These are phyloP conservation scores for Vigna trinervia DNA, from an alignment of 306 rosid genomes.

Conservation along the genomic window DNA sequence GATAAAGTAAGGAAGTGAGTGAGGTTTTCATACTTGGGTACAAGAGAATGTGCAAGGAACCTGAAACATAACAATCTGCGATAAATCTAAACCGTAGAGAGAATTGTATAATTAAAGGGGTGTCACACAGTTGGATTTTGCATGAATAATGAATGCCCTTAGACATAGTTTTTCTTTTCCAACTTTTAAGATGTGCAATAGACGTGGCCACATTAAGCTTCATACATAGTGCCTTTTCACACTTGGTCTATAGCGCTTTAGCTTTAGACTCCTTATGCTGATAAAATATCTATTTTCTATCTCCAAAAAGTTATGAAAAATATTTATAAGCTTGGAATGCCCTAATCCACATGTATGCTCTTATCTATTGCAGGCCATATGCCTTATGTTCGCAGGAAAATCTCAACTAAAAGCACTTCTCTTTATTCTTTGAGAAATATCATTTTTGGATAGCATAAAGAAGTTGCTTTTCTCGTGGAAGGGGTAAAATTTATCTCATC, in stretches of 20 bases:
- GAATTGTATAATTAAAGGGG: slow-evolving; percentile 22
- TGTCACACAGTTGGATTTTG: slow-evolving; percentile 44
- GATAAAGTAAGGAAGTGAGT: slow-evolving; percentile 51
- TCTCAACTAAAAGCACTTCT: neutral
- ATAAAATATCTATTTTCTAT: slow-evolving; percentile 41
- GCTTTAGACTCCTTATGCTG: slow-evolving; percentile 1
- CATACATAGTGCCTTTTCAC: slow-evolving; percentile 52
- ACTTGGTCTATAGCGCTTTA: slow-evolving; percentile 25
- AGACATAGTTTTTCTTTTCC: slow-evolving; percentile 13
- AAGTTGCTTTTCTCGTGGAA: neutral
- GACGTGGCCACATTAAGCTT: slow-evolving; percentile 62
- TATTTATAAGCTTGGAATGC: slow-evolving; percentile 20
- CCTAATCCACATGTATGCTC: slow-evolving; percentile 28
- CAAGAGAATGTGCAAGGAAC: slow-evolving; percentile 46
- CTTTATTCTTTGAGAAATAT: slow-evolving; percentile 17
- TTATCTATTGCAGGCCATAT: slow-evolving; percentile 12
- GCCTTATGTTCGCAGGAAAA: neutral
- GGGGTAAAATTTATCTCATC: neutral
- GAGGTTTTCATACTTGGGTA: slow-evolving; percentile 38
- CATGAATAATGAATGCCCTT: slow-evolving; percentile 38
- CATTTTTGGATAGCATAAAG: neutral
- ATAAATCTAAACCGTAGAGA: slow-evolving; percentile 15
- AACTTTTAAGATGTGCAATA: slow-evolving; percentile 16
- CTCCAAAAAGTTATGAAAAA: slow-evolving; percentile 39
- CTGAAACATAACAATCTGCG: slow-evolving; percentile 36